phyloP scores from a whole-genome alignment of 371 early-diverging fungal genomes.

The Mortierella sp. region DNA sequence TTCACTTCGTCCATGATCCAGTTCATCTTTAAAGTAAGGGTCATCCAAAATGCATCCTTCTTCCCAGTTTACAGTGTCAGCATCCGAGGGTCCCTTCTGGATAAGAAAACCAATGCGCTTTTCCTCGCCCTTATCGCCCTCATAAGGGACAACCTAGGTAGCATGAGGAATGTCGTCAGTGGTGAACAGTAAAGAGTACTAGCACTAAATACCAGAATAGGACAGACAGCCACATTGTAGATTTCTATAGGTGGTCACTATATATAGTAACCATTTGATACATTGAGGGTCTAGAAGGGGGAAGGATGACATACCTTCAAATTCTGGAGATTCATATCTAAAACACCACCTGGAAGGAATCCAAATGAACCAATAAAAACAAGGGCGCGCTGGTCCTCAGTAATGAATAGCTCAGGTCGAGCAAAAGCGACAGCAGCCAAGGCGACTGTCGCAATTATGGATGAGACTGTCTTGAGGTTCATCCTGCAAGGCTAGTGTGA shows the following conservation, averaged over 20 bases:
- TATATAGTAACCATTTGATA: background rate
- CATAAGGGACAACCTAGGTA: conserved; percentile 23
- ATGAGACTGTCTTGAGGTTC: conserved; percentile 35
- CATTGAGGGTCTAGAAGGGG: background rate
- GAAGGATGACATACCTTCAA: conserved; percentile 53
- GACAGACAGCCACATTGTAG: background rate
- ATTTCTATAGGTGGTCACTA: background rate
- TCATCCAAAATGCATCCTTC: conserved; percentile 41
- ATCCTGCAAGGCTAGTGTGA: conserved; percentile 16
- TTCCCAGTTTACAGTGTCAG: conserved; percentile 45
- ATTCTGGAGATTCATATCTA: conserved; percentile 58
- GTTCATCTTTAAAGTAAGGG: conserved; percentile 28
- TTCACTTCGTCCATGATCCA: conserved; percentile 31
- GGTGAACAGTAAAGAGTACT: background rate
- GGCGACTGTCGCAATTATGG: conserved; percentile 18
- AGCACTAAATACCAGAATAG: background rate
- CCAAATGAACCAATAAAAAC: conserved; percentile 65
- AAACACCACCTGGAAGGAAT: conserved; percentile 62
- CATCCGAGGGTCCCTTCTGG: conserved; percentile 28
- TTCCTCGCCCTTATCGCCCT: conserved; percentile 28
- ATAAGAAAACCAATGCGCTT: conserved; percentile 46
- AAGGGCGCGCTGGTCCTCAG: conserved; percentile 59
- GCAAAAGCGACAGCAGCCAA: conserved; percentile 32
- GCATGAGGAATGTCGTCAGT: background rate
- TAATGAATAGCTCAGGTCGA: conserved; percentile 58